Evolutionary conservation across 768 basidiomycete species (phyloP).

Genomic region (Roridomyces roridus): DNA sequence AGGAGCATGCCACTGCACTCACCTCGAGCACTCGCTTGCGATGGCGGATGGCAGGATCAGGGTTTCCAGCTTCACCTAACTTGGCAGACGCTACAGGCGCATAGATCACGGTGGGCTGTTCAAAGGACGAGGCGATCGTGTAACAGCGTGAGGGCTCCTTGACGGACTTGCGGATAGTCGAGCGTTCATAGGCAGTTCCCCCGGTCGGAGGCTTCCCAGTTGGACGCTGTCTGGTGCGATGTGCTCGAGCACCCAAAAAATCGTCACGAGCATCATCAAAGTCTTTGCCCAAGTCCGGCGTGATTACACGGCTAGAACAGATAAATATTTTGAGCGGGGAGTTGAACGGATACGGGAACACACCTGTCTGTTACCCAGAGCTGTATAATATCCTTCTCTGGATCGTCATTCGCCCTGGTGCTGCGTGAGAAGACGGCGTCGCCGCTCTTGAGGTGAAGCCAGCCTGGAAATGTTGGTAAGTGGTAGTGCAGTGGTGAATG

Average conservation of each 20-base stretch:
- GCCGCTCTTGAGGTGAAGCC: neutral
- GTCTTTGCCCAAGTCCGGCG: neutral
- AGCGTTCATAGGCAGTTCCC: constrained; percentile 10
- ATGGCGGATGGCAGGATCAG: neutral
- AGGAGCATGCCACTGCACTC: neutral
- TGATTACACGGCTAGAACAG: neutral
- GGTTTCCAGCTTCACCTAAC: neutral
- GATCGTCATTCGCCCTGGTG: neutral
- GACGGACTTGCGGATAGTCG: neutral
- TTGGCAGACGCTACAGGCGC: constrained; percentile 1
- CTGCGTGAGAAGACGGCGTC: constrained; percentile 5
- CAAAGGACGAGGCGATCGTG: neutral
- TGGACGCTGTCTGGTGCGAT: neutral
- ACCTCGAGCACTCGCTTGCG: neutral
- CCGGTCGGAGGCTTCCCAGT: neutral
- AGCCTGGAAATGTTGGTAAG: neutral
- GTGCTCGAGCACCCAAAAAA: neutral
- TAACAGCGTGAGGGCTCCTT: neutral
- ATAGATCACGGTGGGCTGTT: neutral
- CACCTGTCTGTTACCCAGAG: constrained; percentile 3
- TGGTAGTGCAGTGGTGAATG: too few relatives aligned
- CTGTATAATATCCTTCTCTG: neutral
- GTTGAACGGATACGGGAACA: neutral
- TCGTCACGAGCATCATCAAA: neutral
- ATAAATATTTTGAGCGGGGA: too few relatives aligned